Percentiles rank a stretch among this genome's conserved stretches.
These are phyloP conservation scores for Rhinocladiella mackenziei DNA, from an alignment of 2,329 filamentous ascomycete species.

Conservation along the genomic window DNA sequence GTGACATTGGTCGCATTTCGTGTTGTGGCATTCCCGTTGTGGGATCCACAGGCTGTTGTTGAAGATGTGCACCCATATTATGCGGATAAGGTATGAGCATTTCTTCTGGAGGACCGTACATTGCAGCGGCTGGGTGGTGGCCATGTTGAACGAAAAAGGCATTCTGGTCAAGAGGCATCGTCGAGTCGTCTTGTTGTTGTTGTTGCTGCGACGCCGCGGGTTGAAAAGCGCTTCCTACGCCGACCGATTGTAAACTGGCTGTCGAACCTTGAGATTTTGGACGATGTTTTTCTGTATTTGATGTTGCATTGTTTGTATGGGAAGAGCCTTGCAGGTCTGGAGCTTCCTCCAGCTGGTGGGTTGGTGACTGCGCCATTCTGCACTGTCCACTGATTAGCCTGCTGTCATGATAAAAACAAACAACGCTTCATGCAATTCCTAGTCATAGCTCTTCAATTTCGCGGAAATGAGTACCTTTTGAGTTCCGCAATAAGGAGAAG, in stretches of 20 bases:
- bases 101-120: conserved; percentile 22
- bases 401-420: conserved; percentile 21
- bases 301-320: conserved; percentile 17
- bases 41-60: conserved; percentile 19
- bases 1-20: conserved; percentile 27
- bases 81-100: conserved; percentile 27
- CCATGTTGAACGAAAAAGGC: conserved; percentile 24
- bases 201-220: conserved; percentile 31
- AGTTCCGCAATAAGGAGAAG: conserved; percentile 1
- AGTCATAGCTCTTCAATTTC: conserved; percentile 17
- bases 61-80: conserved; percentile 20
- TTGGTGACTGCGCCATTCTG: conserved; percentile 23
- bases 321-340: conserved; percentile 13
- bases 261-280: conserved; percentile 46
- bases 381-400: conserved; percentile 21
- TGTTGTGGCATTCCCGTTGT: conserved; percentile 19
- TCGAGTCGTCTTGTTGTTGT: conserved; percentile 17
- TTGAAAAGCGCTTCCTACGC: conserved; percentile 28
- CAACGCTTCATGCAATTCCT: conserved; percentile 10
- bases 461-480: conserved; percentile 13
- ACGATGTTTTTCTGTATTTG: conserved; percentile 33
- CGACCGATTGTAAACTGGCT: conserved; percentile 46
- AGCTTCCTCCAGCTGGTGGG: conserved; percentile 20
- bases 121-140: conserved; percentile 15
- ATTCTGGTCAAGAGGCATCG: conserved; percentile 24